Evolutionary conservation across 2,329 filamentous ascomycete species (phyloP).

Genomic region (Seiridium cupressi): DNA sequence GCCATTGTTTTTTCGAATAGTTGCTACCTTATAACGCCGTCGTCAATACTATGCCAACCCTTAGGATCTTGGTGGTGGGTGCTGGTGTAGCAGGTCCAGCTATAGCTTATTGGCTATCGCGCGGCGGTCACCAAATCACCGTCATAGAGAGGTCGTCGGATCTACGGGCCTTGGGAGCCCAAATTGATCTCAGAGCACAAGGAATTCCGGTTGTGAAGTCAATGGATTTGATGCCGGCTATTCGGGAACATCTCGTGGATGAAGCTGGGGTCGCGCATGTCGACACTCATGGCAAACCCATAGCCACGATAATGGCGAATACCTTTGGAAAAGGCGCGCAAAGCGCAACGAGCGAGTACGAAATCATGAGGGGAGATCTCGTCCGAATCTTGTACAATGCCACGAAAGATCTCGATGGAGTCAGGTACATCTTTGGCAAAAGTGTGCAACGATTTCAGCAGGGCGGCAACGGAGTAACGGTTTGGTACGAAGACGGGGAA

Average conservation of each 20-base stretch:
- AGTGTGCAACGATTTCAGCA: neutral
- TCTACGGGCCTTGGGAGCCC: slow-evolving; percentile 46
- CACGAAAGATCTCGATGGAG: slow-evolving; percentile 21
- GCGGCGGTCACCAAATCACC: slow-evolving; percentile 27
- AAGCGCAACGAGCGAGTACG: slow-evolving; percentile 52
- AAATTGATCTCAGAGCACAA: slow-evolving; percentile 52
- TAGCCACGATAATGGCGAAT: slow-evolving; percentile 34
- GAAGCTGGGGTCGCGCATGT: slow-evolving; percentile 49
- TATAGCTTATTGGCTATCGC: neutral
- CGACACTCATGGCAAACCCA: slow-evolving; percentile 32
- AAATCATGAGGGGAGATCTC: slow-evolving; percentile 60
- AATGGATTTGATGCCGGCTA: slow-evolving; percentile 45
- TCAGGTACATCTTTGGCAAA: slow-evolving; percentile 28
- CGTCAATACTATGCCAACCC: neutral
- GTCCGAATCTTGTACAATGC: slow-evolving; percentile 45
- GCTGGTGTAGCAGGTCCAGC: neutral
- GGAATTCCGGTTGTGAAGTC: slow-evolving; percentile 49
- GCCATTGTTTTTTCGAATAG: no score
- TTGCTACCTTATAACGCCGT: no score
- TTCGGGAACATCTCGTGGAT: slow-evolving; percentile 35
- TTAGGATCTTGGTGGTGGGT: neutral
- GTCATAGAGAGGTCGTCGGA: slow-evolving; percentile 37
- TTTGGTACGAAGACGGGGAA: neutral
- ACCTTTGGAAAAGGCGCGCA: slow-evolving; percentile 39
- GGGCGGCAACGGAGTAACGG: neutral